Percentiles rank a stretch among this genome's conserved stretches.
phyloP scores from a whole-genome alignment of 441 rosid species.

The Adansonia rubrostipa region DNA sequence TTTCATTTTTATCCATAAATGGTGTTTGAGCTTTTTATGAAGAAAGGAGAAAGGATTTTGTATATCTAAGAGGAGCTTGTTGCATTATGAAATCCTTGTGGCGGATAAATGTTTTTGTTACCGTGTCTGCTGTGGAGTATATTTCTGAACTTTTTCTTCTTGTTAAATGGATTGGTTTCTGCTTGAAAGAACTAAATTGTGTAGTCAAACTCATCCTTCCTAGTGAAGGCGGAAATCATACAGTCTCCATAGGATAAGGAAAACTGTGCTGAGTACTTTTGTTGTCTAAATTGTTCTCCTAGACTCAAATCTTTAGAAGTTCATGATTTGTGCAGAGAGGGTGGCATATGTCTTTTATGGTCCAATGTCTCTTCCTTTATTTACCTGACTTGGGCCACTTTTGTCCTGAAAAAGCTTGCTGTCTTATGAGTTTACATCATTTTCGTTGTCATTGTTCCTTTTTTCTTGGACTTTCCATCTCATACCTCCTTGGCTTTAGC shows the following conservation, averaged over 20 bases:
- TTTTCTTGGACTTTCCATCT: not conserved
- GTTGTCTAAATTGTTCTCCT: not conserved
- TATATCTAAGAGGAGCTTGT: not conserved
- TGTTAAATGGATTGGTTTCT: not conserved
- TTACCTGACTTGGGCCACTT: not conserved
- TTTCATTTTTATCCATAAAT: not conserved
- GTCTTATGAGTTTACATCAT: not conserved
- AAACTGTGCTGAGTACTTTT: not conserved
- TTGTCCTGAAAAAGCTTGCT: not conserved
- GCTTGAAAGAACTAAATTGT: not conserved
- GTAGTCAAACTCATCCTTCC: not conserved
- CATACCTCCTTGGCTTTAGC: not conserved
- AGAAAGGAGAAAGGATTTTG: not conserved
- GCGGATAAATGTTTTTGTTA: not conserved
- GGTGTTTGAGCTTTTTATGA: not conserved
- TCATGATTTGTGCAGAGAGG: not conserved
- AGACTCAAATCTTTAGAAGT: not conserved
- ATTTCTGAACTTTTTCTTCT: not conserved
- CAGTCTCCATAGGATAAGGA: not conserved
- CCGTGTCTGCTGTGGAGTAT: not conserved
- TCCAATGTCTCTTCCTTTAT: not conserved
- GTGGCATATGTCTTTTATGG: not conserved
- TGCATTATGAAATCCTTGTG: not conserved
- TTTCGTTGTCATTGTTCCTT: not conserved
- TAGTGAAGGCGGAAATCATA: not conserved